A percentile compares a stretch with the other conserved stretches of the same genome.
phyloP scores from a whole-genome alignment of 345 rosid genomes.

The Ceriops zippeliana region DNA sequence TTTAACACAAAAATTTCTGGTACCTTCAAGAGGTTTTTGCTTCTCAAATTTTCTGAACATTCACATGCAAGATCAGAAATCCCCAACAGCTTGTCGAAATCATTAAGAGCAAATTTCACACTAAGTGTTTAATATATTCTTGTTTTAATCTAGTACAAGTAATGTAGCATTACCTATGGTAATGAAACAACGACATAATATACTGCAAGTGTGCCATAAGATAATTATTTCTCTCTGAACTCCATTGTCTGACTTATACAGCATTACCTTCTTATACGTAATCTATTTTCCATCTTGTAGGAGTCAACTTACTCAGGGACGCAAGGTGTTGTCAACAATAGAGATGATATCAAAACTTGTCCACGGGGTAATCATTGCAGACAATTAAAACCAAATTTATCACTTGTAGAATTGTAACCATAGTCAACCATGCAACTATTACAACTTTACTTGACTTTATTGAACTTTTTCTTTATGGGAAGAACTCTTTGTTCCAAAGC shows the following conservation, averaged over 20 bases:
- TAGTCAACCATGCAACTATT: neutral
- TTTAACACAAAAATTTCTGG: slow-evolving; percentile 93
- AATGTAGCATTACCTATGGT: neutral
- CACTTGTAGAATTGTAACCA: neutral
- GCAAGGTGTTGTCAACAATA: slow-evolving; percentile 72
- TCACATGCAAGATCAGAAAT: slow-evolving; percentile 1
- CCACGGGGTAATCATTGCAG: slow-evolving; percentile 49
- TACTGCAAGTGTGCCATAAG: slow-evolving; percentile 9
- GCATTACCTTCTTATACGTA: slow-evolving; percentile 2
- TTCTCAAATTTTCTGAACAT: slow-evolving; percentile 11
- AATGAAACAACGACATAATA: neutral
- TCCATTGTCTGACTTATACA: neutral
- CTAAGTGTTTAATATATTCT: neutral
- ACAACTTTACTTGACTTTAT: neutral
- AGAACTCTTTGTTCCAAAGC: neutral
- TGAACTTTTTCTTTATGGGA: neutral
- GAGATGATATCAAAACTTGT: slow-evolving; percentile 81
- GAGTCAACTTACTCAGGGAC: slow-evolving; percentile 81
- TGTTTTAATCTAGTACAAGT: too few relatives aligned
- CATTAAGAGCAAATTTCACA: neutral
- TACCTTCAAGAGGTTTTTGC: slow-evolving; percentile 80
- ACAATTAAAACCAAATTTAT: neutral
- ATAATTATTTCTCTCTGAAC: neutral
- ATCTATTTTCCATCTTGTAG: slow-evolving; percentile 34
- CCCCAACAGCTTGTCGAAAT: neutral